Conservation (phyloP, 495 filamentous ascomycete genomes). For the Podospora tetraspora region DNA sequence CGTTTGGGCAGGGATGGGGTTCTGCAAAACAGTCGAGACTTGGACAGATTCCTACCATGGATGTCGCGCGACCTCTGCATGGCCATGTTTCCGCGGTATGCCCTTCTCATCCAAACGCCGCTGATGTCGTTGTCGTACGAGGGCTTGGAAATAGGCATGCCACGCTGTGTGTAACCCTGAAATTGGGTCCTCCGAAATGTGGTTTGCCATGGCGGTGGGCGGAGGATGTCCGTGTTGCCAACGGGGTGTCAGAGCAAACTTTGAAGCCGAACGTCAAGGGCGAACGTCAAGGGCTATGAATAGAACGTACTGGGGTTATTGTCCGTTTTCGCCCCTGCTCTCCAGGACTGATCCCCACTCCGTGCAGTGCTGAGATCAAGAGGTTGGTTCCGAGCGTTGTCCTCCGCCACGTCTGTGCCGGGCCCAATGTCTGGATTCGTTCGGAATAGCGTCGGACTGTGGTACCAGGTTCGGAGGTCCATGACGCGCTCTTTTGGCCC, state of each 20-base stretch:
- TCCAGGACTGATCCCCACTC: not conserved
- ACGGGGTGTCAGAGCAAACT: not conserved
- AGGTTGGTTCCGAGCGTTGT: not conserved
- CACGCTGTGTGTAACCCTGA: not conserved
- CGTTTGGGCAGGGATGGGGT: not conserved
- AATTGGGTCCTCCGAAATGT: not conserved
- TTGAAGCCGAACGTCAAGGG: not conserved
- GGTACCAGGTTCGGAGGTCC: not conserved
- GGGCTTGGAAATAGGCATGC: not conserved
- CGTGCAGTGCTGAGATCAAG: not conserved
- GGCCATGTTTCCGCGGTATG: not conserved
- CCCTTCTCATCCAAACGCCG: not conserved
- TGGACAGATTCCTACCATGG: no score
- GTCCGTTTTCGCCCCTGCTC: not conserved
- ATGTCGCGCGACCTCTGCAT: no score
- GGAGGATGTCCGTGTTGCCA: not conserved
- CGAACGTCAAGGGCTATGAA: not conserved
- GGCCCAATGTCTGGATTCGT: not conserved
- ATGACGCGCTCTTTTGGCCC: not conserved
- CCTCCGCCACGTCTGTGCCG: not conserved
- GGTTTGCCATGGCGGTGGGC: not conserved
- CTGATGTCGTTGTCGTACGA: not conserved
- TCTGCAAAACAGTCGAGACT: no score
- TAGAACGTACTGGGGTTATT: not conserved
- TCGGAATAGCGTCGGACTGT: not conserved